Evolutionary conservation across 2,329 filamentous ascomycete genomes (phyloP).

Genomic region (Fusarium setosum): DNA sequence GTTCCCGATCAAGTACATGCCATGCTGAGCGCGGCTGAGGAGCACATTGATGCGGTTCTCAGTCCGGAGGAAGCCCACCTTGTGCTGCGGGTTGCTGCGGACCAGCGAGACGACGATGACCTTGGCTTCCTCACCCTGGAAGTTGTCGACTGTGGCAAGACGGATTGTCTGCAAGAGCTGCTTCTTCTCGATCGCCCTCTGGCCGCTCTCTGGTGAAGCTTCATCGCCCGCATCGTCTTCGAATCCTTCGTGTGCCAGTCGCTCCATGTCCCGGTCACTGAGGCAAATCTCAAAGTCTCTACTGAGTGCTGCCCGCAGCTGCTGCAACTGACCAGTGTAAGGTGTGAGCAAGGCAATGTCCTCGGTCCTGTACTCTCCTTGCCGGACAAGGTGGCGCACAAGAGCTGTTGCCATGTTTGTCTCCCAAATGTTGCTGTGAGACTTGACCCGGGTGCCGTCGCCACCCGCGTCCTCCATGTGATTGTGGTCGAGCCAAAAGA

Average conservation of each 20-base stretch:
- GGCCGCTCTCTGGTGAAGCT: constrained; percentile 27
- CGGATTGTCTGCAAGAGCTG: constrained; percentile 61
- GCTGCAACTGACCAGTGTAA: constrained; percentile 68
- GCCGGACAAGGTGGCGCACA: constrained; percentile 72
- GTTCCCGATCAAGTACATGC: constrained; percentile 74
- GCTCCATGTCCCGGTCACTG: constrained; percentile 70
- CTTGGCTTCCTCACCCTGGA: constrained; percentile 81
- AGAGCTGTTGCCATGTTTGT: constrained; percentile 71
- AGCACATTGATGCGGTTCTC: constrained; percentile 77
- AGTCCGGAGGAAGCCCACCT: constrained; percentile 74
- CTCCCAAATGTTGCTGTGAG: constrained; percentile 69
- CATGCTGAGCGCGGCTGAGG: constrained; percentile 72
- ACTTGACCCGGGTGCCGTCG: constrained; percentile 53
- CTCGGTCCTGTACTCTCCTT: constrained; percentile 67
- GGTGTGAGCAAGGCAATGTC: constrained; percentile 80
- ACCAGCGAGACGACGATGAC: constrained; percentile 78
- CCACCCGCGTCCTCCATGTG: constrained; percentile 54
- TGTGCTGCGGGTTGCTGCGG: constrained; percentile 70
- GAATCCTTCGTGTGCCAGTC: constrained; percentile 53
- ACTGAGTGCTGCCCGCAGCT: constrained; percentile 58
- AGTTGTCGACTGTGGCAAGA: constrained; percentile 78
- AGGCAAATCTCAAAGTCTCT: constrained; percentile 70
- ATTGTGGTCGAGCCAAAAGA: constrained; percentile 73
- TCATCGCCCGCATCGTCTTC: constrained; percentile 47
- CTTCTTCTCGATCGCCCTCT: constrained; percentile 33